Percentiles rank a stretch among this genome's conserved stretches.
phyloP scores from a whole-genome alignment of 2,329 filamentous ascomycete species.

The Drechslerella stenobrocha region DNA sequence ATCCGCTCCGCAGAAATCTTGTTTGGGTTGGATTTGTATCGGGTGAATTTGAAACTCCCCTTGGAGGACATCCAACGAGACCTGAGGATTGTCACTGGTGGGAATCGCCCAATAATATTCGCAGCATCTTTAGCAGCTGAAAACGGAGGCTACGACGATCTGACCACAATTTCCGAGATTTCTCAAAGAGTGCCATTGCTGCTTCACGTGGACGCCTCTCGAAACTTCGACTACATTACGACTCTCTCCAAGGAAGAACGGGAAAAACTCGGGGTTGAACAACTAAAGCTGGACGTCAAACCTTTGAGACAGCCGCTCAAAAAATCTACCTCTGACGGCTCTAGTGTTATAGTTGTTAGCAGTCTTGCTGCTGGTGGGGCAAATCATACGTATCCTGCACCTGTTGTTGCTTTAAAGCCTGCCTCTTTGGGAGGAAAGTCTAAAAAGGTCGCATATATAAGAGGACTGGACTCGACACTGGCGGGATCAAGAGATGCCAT shows the following conservation, averaged over 20 bases:
- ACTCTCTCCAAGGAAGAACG: slow-evolving; percentile 10
- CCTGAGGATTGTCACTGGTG: neutral
- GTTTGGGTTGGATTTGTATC: slow-evolving; percentile 19
- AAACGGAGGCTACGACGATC: slow-evolving; percentile 12
- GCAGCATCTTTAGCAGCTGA: slow-evolving; percentile 11
- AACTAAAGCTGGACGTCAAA: neutral
- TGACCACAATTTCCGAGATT: slow-evolving; percentile 13
- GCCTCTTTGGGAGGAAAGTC: slow-evolving; percentile 6
- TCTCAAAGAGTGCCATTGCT: slow-evolving; percentile 13
- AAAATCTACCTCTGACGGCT: neutral
- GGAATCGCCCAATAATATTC: slow-evolving; percentile 21
- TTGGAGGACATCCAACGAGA: slow-evolving; percentile 4
- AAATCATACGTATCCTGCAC: slow-evolving; percentile 15
- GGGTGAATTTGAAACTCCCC: slow-evolving; percentile 3
- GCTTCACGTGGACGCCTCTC: slow-evolving; percentile 28
- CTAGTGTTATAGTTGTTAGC: slow-evolving; percentile 6
- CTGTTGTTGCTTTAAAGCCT: slow-evolving; percentile 11
- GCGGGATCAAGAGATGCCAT: slow-evolving; percentile 30
- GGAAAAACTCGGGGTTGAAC: slow-evolving; percentile 2
- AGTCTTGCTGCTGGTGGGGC: slow-evolving; percentile 23
- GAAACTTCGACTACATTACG: slow-evolving; percentile 35
- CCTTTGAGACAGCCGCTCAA: slow-evolving; percentile 1
- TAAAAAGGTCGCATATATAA: slow-evolving; percentile 5
- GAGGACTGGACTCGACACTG: slow-evolving; percentile 15
- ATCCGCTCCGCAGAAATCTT: slow-evolving; percentile 4